These are phyloP conservation scores for Fusarium coicis DNA, from an alignment of 2,329 filamentous ascomycete species.

Conservation along the genomic window DNA sequence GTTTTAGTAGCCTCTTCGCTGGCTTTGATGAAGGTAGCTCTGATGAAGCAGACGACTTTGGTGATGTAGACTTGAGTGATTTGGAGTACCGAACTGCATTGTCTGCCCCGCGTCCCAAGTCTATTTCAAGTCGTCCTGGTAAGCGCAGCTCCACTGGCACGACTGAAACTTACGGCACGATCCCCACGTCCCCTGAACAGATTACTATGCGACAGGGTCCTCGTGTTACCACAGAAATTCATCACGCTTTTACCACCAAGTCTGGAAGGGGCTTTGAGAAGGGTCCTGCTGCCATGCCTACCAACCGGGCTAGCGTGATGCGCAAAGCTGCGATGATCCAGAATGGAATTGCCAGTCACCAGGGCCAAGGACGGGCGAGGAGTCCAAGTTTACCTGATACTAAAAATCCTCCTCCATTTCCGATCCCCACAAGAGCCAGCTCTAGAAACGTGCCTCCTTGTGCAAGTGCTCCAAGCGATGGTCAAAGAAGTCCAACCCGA, in stretches of 20 bases:
- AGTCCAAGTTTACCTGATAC: conserved; percentile 73
- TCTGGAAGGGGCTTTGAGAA: conserved; percentile 53
- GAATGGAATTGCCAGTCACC: conserved; percentile 78
- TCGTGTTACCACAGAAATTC: conserved; percentile 54
- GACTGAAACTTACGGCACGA: conserved; percentile 46
- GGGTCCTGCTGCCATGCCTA: conserved; percentile 48
- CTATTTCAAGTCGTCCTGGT: conserved; percentile 49
- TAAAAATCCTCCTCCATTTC: conserved; percentile 84
- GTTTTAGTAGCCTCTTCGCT: conserved; percentile 87
- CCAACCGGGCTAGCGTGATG: conserved; percentile 70
- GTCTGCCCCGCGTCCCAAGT: conserved; percentile 68
- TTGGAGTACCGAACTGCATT: conserved; percentile 74
- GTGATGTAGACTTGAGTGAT: conserved; percentile 70
- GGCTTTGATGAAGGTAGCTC: conserved; percentile 81
- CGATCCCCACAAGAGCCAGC: conserved; percentile 89
- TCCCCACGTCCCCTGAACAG: conserved; percentile 58
- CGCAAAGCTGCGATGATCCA: conserved; percentile 84
- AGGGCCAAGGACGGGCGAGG: conserved; percentile 66
- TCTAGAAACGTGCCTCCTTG: conserved; percentile 78
- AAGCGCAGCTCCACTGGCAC: conserved; percentile 55
- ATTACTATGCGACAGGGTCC: conserved; percentile 44
- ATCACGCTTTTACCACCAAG: conserved; percentile 56
- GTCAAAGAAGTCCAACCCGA: conserved; percentile 79
- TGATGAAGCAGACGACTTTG: conserved; percentile 72
- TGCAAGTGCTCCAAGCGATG: conserved; percentile 75